Base-by-base conservation (phyloP, 164 flowering plant species). In the Chimonanthus salicifolius region DNA sequence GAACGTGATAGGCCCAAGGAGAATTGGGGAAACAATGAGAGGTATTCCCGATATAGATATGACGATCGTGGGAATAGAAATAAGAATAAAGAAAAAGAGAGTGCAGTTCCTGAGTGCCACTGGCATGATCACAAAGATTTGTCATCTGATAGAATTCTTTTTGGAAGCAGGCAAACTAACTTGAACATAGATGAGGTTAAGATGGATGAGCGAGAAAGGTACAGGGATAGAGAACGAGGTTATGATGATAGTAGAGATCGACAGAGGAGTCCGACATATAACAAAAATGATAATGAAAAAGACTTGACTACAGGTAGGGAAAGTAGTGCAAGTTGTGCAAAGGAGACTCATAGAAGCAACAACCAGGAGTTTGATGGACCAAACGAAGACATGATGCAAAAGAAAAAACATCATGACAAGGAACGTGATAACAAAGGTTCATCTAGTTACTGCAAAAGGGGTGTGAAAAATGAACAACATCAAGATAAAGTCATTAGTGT, bases 1-100 rank as follows among this genome's bases (percentile, higher is more conserved):
- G 93, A 89, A 44, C 74, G 70, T 72, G 79, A 77, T 71, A 83
- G 82, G 84, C 80, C 87, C 43, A 84, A 83, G 78, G 90, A 84
- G 9, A 58, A 78, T 76, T n/a, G 65, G n/a, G 69, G 82, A 58
- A 69, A 78, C 76, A 64, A 2, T 16, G 93, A 88, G 47, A 88
- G 77, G 74, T 79, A 84, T 76, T 73, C 85, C 16, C 84, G 83
- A 50, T 89, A 87, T 68, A 85, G 71, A 69, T 75, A 83, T 82
- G 92, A 88, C 77, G 77, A 74, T 77, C 74, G 73, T 11, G 81
- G 85, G 13, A 64, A 79, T 67, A 84, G 83, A 74, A 82, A 79
- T 77, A 87, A 80, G 85, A 87, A 87, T 64, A 84, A 71, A 70
- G 89, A 86, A 72, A 81, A 81, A 72, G 90, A 81, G 63, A 45